phyloP scores from a whole-genome alignment of 2,329 filamentous ascomycete species.

The Pestalotiopsis sp. region DNA sequence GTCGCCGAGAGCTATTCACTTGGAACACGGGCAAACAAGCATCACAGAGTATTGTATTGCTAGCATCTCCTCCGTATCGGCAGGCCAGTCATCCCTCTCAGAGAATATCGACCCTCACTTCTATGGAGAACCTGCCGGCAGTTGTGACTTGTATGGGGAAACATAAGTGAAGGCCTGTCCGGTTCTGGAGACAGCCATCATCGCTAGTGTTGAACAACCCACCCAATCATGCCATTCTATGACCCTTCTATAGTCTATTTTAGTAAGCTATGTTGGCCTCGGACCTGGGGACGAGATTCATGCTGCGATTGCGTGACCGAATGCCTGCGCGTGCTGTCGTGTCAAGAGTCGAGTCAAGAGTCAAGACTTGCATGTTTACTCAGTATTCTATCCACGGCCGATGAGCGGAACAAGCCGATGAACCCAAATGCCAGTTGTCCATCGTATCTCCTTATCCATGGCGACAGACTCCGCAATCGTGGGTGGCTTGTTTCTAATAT shows the following conservation, averaged over 20 bases:
- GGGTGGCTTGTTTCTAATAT: neutral
- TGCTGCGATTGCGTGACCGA: neutral
- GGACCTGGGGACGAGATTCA: neutral
- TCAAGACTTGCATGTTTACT: neutral
- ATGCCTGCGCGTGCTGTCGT: neutral
- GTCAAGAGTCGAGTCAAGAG: too few species aligned
- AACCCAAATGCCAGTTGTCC: neutral
- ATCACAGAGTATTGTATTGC: neutral
- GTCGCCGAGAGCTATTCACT: neutral
- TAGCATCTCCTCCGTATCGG: neutral
- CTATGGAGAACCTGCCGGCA: neutral
- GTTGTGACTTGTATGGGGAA: neutral
- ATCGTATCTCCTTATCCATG: neutral
- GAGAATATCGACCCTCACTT: neutral
- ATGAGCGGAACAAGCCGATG: neutral
- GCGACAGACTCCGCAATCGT: neutral
- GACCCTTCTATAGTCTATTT: neutral
- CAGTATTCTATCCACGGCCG: neutral
- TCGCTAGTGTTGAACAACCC: neutral
- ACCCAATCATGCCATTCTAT: neutral
- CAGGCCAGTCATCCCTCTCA: neutral
- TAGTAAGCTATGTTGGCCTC: neutral
- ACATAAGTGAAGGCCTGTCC: neutral
- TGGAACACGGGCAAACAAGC: neutral
- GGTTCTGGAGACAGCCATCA: neutral